A percentile compares a stretch with the other conserved stretches of the same genome.
Evolutionary conservation across 345 rosid genomes (phyloP).

Genomic region (Lepidium aucheri): DNA sequence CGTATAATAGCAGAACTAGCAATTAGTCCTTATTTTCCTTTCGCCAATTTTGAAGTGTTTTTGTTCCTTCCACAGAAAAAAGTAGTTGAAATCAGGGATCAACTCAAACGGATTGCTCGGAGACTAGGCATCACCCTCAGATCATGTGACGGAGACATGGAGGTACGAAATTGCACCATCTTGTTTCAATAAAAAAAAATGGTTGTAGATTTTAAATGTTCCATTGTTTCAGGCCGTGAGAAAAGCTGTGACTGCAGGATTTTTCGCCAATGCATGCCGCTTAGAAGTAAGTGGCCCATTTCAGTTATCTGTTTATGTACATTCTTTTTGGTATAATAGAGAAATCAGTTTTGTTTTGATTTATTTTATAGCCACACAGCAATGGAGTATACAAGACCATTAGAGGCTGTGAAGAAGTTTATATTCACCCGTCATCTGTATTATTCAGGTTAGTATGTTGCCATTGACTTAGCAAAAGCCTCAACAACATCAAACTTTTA

Average conservation of each 20-base stretch:
- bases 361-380: conserved; percentile 46
- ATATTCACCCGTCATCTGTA: conserved; percentile 86
- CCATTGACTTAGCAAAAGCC: not conserved
- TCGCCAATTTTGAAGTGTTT: not conserved
- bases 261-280: conserved; percentile 83
- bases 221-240: conserved; percentile 51
- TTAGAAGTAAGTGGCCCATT: conserved; percentile 47
- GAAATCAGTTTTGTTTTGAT: not conserved
- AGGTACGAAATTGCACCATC: conserved; percentile 29
- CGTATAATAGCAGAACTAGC: conserved; percentile 4
- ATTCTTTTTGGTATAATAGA: not conserved
- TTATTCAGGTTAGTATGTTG: conserved; percentile 63
- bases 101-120: conserved; percentile 62
- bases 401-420: conserved; percentile 84
- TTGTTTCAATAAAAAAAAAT: not conserved
- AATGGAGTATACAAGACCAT: conserved; percentile 82
- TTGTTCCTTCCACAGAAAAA: conserved; percentile 48
- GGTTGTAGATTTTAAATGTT: not conserved
- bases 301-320: not conserved
- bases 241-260: conserved; percentile 81
- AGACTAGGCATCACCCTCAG: conserved; percentile 71
- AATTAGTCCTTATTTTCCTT: not conserved
- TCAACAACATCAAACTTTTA: not conserved
- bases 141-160: conserved; percentile 68
- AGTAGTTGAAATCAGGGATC: conserved; percentile 69